Base-by-base conservation (phyloP, 148 eudicot genomes). In the Chenopodium quinoa region DNA sequence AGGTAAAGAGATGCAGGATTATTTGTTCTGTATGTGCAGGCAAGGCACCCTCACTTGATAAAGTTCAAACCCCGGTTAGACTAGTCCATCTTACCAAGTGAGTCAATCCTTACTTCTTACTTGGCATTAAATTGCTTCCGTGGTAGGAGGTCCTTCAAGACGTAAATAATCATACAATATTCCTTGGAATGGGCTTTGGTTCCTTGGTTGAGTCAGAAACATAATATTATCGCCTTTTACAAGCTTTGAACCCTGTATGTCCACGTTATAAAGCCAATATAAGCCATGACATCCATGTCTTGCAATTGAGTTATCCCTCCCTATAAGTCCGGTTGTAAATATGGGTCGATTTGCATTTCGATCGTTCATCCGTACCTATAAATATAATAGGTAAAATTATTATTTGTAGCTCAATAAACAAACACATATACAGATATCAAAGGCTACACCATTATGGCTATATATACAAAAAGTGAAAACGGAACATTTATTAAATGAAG, bases 161-260 rank as follows among this genome's bases (percentile, higher is more conserved):
- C 92, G 94, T 79, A 91, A n/a, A 46, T 91, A 91, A 81, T 91
- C 94, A 47, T 90, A 91, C 85, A 91, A 52, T 76, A 91, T 83
- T 40, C 90, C 91, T 79, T 88, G 92, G 85, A 87, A 91, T 20
- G 94, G 94, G 82, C 87, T 86, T 32, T 84, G 86, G 84, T 79
- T 78, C 82, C 92, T 82, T 27, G 94, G 90, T 71, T 91, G 94
- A 52, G 86, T 87, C 77, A 91, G 56, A 27, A 76, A 91, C 3
- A 91, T 32, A 27, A 83, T 88, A 64, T 91, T 91, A 25, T 88
- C 87, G 1, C 90, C 92, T 73, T 82, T 32, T 47, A 74, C 75
- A 60, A 91, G 86, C 34, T 60, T 84, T 5, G 79, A 62, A 17
- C 91, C 84, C 9, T 81, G 91, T 71, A 91, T 83, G 71, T 88